Evolutionary conservation across 306 rosid species (phyloP), one percentile per base, ranked within the genome.

Genomic region (Lathyrus oleraceus): DNA sequence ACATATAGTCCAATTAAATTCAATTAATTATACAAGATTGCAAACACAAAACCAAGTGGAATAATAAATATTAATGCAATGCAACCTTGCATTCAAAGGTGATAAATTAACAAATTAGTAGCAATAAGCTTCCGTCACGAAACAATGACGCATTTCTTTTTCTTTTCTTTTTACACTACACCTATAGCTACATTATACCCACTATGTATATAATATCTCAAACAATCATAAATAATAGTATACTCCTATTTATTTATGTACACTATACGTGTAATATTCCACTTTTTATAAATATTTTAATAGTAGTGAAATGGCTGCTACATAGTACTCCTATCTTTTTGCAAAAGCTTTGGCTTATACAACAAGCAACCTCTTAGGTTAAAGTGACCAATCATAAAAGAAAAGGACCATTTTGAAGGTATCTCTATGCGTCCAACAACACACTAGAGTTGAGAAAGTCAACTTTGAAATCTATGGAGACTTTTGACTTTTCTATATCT

Each of bases 401-500:
- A 56, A 42, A 72, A 64, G 71, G 67, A 73, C 82, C 71, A 78
- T 66, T 70, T 25, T 40, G 35, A 54, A 56, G 77, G 65, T 70
- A 74, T 76, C 78, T 76, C 53, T 61, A 66, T 76, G 71, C 61
- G 63, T 65, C 74, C 58, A 73, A 53, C 72, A 32, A 32, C 38
- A 6, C 38, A 58, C 48, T 65, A 32, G 5, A 32, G 36, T 57
- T 47, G 19, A 64, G 44, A 25, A 65, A 25, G 89, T 86, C 90
- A 86, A 89, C 88, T 79, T 81, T 79, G 83, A 85, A 84, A 82
- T 79, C 85, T 67, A 76, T 77, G 80, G 32, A 44, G 38, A 70
- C 76, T 64, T 74, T 81, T 82, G 70, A 82, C 74, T 63, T 65
- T 66, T 48, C n/a, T 59, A 38, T 71, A 65, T 47, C 47, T 61